phyloP scores from a whole-genome alignment of 345 rosid species.

The Theobroma cacao region DNA sequence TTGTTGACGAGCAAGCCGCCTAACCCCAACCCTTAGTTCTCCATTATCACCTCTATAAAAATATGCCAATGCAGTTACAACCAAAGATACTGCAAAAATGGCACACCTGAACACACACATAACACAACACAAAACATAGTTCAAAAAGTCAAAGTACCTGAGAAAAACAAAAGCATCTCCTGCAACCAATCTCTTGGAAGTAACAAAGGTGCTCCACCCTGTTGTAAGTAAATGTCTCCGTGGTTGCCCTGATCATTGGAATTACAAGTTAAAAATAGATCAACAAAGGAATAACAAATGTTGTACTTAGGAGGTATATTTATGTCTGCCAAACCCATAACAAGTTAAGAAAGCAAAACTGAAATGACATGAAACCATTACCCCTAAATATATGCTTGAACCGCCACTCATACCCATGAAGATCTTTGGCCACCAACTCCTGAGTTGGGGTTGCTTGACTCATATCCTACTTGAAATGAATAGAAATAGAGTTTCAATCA shows the following conservation, averaged over 20 bases:
- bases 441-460: slow-evolving; percentile 57
- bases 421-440: slow-evolving; percentile 68
- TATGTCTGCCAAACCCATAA: background rate
- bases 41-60: slow-evolving; percentile 49
- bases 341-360: background rate
- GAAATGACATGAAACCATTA: slow-evolving; percentile 15
- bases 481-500: background rate
- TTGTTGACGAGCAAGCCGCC: slow-evolving; percentile 51
- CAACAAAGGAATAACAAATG: background rate
- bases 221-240: slow-evolving; percentile 78
- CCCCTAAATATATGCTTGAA: slow-evolving; percentile 84
- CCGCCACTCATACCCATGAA: slow-evolving; percentile 76
- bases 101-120: background rate
- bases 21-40: slow-evolving; percentile 63
- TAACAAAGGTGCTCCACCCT: slow-evolving; percentile 80
- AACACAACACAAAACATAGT: background rate
- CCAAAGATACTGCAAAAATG: slow-evolving; percentile 3
- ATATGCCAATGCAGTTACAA: background rate
- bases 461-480: slow-evolving; percentile 39
- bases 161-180: slow-evolving; percentile 79
- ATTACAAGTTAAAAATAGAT: background rate
- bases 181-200: slow-evolving; percentile 64
- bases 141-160: slow-evolving; percentile 36
- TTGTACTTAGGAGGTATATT: background rate
- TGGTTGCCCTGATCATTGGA: slow-evolving; percentile 54